Conservation (phyloP, 140 eudicot genomes). For the Erigeron philadelphicus region DNA sequence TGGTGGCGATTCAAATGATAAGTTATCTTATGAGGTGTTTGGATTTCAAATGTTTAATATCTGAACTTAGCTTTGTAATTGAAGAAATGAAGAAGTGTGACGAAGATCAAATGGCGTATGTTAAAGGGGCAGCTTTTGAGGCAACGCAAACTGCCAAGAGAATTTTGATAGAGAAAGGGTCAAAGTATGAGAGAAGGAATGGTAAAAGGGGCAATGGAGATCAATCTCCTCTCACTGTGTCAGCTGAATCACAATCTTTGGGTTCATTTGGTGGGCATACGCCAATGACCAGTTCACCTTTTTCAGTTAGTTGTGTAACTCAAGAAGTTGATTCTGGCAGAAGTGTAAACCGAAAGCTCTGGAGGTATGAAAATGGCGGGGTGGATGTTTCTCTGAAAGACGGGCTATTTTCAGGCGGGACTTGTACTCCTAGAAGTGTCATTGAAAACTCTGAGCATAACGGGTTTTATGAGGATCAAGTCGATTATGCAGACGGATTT, state of each 20-base stretch:
- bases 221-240: constrained; percentile 38
- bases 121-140: constrained; percentile 81
- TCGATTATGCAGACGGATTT: constrained; percentile 38
- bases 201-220: constrained; percentile 16
- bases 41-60: constrained; percentile 66
- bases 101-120: constrained; percentile 70
- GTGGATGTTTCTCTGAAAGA: constrained; percentile 74
- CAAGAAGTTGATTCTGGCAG: constrained; percentile 33
- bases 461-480: constrained; percentile 28
- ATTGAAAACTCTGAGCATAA: constrained; percentile 26
- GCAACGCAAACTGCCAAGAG: constrained; percentile 72
- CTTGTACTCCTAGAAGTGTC: constrained; percentile 36
- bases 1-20: constrained; percentile 84
- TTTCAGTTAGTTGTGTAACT: constrained; percentile 40
- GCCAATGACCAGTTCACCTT: constrained; percentile 49
- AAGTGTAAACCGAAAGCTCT: constrained; percentile 59
- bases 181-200: constrained; percentile 33
- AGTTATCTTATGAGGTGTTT: constrained; percentile 66
- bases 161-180: constrained; percentile 45
- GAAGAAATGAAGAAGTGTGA: constrained; percentile 74
- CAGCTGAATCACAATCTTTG: constrained; percentile 68
- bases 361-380: constrained; percentile 35
- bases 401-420: constrained; percentile 50
- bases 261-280: constrained; percentile 26
- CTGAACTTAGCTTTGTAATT: constrained; percentile 60